phyloP scores from a whole-genome alignment of 1,284 basidiomycete genomes.

The Pseudozyma sp. region DNA sequence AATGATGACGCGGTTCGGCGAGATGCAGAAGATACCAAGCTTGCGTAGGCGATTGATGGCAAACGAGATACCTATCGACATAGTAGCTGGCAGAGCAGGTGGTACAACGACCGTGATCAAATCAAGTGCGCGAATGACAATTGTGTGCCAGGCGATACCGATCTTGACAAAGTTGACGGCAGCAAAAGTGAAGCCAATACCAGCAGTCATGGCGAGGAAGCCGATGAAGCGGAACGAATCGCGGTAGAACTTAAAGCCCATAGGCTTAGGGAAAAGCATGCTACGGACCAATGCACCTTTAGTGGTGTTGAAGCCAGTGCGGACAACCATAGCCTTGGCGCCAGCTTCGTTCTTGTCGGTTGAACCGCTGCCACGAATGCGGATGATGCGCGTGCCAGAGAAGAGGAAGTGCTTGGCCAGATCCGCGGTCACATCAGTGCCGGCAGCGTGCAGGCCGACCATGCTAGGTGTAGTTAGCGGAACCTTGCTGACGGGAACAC shows the following conservation, averaged over 20 bases:
- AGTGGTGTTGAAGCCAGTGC: slow-evolving; percentile 96
- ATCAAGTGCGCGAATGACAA: slow-evolving; percentile 90
- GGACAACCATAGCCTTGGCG: slow-evolving; percentile 87
- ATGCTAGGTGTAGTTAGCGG: slow-evolving; percentile 72
- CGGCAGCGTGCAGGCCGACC: slow-evolving; percentile 48
- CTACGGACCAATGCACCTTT: slow-evolving; percentile 95
- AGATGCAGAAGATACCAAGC: slow-evolving; percentile 93
- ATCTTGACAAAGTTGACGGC: slow-evolving; percentile 92
- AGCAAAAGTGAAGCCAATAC: slow-evolving; percentile 76
- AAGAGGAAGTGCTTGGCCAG: slow-evolving; percentile 89
- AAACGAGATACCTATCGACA: slow-evolving; percentile 97
- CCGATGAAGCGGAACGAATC: slow-evolving; percentile 97
- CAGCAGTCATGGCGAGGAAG: slow-evolving; percentile 88
- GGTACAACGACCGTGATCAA: slow-evolving; percentile 98
- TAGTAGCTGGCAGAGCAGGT: slow-evolving; percentile 93
- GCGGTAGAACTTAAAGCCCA: slow-evolving; percentile 91
- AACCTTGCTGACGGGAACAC: slow-evolving; percentile 89
- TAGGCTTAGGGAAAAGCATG: slow-evolving; percentile 98
- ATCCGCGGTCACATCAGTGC: slow-evolving; percentile 75
- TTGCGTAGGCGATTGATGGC: slow-evolving; percentile 90
- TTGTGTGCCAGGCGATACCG: slow-evolving; percentile 85
- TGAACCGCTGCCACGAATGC: slow-evolving; percentile 77
- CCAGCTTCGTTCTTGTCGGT: slow-evolving; percentile 60
- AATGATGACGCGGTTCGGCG: slow-evolving; percentile 94
- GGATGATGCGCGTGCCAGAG: slow-evolving; percentile 89